These are phyloP conservation scores for Cladosporium austrohemisphaericum DNA, from an alignment of 2,329 filamentous ascomycete genomes.

Conservation along the genomic window DNA sequence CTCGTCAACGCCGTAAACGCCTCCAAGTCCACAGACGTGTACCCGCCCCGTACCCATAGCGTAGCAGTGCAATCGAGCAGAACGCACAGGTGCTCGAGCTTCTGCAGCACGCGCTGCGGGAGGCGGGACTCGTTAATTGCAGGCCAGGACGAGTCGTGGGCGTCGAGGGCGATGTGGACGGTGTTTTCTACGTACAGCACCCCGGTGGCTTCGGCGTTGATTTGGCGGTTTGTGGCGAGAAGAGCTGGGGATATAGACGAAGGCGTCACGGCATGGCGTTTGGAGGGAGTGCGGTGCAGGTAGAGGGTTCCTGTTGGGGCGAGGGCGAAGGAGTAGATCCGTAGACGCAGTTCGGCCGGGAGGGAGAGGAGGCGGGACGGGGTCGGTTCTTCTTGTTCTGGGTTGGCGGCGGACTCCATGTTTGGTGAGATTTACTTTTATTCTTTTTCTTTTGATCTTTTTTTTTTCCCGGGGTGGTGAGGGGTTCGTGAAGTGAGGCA, in stretches of 20 bases:
- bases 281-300: slow-evolving; percentile 20
- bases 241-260: slow-evolving; percentile 36
- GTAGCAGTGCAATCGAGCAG: slow-evolving; percentile 25
- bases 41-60: slow-evolving; percentile 19
- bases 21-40: slow-evolving; percentile 13
- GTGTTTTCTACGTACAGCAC: slow-evolving; percentile 45
- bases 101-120: slow-evolving; percentile 21
- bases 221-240: slow-evolving; percentile 37
- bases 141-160: slow-evolving; percentile 26
- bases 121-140: slow-evolving; percentile 23
- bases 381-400: not conserved
- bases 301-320: slow-evolving; percentile 23
- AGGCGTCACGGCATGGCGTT: slow-evolving; percentile 21
- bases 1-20: slow-evolving; percentile 7
- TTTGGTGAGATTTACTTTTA: too few relatives aligned
- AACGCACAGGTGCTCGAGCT: slow-evolving; percentile 22
- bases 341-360: slow-evolving; percentile 35
- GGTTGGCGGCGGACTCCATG: not conserved
- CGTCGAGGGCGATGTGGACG: slow-evolving; percentile 33
- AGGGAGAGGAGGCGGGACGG: slow-evolving; percentile 22
- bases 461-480: not conserved
- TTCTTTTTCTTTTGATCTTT: not conserved
- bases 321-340: slow-evolving; percentile 34
- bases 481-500: not conserved
- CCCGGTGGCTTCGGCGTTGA: slow-evolving; percentile 38